A percentile compares a stretch with the other conserved stretches of the same genome.
These are phyloP conservation scores for Chamaecrista fasciculata DNA, from an alignment of 306 rosid genomes.

Conservation along the genomic window DNA sequence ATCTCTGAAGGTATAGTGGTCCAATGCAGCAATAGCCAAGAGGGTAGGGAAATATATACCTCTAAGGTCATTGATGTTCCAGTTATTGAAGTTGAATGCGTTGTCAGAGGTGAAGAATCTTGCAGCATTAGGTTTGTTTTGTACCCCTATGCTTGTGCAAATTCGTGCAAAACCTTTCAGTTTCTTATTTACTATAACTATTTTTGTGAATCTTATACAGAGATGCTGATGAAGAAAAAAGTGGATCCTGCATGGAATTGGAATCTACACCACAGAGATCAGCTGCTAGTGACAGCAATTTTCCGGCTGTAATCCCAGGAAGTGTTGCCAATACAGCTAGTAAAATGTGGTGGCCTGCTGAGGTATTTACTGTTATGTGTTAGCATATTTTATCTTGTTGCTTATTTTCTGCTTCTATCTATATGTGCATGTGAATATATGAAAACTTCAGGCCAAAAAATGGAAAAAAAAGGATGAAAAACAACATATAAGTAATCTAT, in stretches of 20 bases:
- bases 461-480: no score
- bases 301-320: constrained; percentile 41
- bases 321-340: constrained; percentile 39
- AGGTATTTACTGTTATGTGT: constrained; percentile 35
- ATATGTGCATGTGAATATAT: constrained; percentile 16
- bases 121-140: constrained; percentile 42
- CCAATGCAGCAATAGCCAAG: constrained; percentile 41
- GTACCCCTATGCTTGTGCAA: constrained; percentile 1
- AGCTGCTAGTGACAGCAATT: constrained; percentile 37
- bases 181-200: not conserved
- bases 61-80: constrained; percentile 39
- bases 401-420: not conserved
- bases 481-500: not conserved
- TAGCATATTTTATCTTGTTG: not conserved
- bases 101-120: constrained; percentile 26
- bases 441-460: no score
- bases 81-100: constrained; percentile 37
- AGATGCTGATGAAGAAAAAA: constrained; percentile 30
- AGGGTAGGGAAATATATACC: constrained; percentile 37
- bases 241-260: constrained; percentile 21
- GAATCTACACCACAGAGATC: constrained; percentile 35
- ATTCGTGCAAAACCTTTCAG: constrained; percentile 21
- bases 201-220: constrained; percentile 16
- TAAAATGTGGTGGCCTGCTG: constrained; percentile 60
- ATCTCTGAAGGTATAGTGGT: constrained; percentile 30